A percentile compares a stretch with the other conserved stretches of the same genome.
Conservation (phyloP, 768 basidiomycete species). For the Candolleomyces aberdarensis region DNA sequence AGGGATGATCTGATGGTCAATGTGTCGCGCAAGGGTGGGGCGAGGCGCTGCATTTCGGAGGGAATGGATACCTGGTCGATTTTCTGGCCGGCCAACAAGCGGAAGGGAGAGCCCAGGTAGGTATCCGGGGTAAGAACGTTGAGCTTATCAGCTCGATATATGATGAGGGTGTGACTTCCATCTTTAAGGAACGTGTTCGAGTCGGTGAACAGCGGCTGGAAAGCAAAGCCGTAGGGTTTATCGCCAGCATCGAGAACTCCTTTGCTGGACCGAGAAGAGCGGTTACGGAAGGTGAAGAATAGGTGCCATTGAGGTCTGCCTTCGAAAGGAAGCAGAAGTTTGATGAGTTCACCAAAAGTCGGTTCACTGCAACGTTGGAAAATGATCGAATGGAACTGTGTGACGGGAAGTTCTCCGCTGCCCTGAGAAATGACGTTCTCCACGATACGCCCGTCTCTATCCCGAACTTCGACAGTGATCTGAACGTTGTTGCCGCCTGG, state of each 20-base stretch:
- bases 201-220: slow-evolving; percentile 81
- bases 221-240: slow-evolving; percentile 88
- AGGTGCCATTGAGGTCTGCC: slow-evolving; percentile 80
- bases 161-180: slow-evolving; percentile 78
- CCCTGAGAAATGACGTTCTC: slow-evolving; percentile 79
- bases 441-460: slow-evolving; percentile 63
- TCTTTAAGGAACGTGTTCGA: slow-evolving; percentile 81
- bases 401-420: slow-evolving; percentile 76
- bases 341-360: slow-evolving; percentile 91
- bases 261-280: slow-evolving; percentile 42
- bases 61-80: slow-evolving; percentile 57
- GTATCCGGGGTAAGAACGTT: slow-evolving; percentile 56
- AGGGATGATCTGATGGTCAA: slow-evolving; percentile 83
- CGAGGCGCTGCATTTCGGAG: slow-evolving; percentile 58
- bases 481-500: slow-evolving; percentile 70
- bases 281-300: slow-evolving; percentile 91
- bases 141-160: slow-evolving; percentile 81
- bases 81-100: slow-evolving; percentile 52
- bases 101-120: slow-evolving; percentile 72
- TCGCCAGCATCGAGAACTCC: slow-evolving; percentile 47
- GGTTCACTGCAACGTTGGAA: slow-evolving; percentile 86
- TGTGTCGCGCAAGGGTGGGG: slow-evolving; percentile 72
- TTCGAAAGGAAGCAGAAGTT: slow-evolving; percentile 70
- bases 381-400: slow-evolving; percentile 87
- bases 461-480: slow-evolving; percentile 85